Evolutionary conservation across 345 rosid genomes (phyloP).

Genomic region (Salix purpurea): DNA sequence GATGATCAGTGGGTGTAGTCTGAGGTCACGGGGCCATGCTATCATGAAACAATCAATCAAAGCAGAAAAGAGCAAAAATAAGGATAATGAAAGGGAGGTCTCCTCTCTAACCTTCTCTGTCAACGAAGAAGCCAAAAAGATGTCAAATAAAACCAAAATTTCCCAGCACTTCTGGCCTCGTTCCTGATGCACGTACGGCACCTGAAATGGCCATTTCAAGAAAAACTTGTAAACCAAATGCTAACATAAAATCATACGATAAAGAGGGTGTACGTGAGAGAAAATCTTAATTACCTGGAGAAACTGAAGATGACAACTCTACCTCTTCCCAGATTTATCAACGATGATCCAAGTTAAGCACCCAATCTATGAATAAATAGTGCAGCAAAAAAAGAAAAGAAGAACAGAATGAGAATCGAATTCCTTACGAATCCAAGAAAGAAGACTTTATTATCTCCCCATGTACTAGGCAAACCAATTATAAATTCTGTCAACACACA

Average conservation of each 20-base stretch:
- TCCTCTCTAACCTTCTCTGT: background rate
- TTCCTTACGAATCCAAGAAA: slow-evolving; percentile 23
- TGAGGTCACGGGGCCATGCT: background rate
- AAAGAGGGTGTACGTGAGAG: background rate
- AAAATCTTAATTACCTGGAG: slow-evolving; percentile 6
- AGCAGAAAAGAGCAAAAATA: background rate
- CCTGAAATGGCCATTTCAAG: background rate
- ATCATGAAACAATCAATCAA: background rate
- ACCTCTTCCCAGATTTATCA: slow-evolving; percentile 2
- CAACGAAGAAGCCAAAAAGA: background rate
- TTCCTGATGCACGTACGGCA: too few species aligned
- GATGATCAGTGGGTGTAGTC: too few species aligned
- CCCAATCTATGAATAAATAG: slow-evolving; percentile 28
- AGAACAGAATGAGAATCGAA: slow-evolving; percentile 40
- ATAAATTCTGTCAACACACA: background rate
- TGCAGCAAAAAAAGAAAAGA: background rate
- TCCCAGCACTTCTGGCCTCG: background rate
- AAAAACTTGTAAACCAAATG: background rate
- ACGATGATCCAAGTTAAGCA: slow-evolving; percentile 13
- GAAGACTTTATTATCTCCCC: background rate
- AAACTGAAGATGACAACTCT: background rate
- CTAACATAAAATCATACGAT: background rate
- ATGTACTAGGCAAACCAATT: background rate
- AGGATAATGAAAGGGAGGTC: background rate
- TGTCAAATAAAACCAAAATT: background rate